phyloP scores from a whole-genome alignment of 2,329 filamentous ascomycete genomes.

The Paraphaeosphaeria minitans region DNA sequence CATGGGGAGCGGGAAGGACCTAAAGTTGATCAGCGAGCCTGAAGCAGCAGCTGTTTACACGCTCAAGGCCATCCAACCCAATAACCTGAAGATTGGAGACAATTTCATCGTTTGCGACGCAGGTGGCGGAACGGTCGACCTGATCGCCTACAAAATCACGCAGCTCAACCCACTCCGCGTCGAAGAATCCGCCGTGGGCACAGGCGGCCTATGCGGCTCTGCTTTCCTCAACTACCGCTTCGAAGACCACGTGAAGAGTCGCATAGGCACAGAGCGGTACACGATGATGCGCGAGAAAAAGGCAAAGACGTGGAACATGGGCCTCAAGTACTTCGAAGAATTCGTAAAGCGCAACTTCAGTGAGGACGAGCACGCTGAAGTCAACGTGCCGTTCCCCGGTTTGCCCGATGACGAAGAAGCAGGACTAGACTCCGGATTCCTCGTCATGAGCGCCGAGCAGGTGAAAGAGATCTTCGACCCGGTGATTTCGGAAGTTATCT shows the following conservation, averaged over 20 bases:
- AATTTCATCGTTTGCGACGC: slow-evolving; percentile 65
- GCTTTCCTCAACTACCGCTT: slow-evolving; percentile 82
- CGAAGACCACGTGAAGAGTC: slow-evolving; percentile 72
- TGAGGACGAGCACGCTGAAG: slow-evolving; percentile 75
- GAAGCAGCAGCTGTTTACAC: slow-evolving; percentile 82
- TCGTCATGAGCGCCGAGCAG: slow-evolving; percentile 71
- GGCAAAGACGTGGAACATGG: slow-evolving; percentile 75
- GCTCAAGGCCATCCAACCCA: slow-evolving; percentile 77
- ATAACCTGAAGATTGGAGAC: slow-evolving; percentile 70
- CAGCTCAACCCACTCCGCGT: slow-evolving; percentile 73
- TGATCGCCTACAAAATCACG: slow-evolving; percentile 82
- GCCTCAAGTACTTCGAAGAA: slow-evolving; percentile 79
- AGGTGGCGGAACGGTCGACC: slow-evolving; percentile 67
- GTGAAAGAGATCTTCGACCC: slow-evolving; percentile 78
- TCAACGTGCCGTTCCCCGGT: slow-evolving; percentile 79
- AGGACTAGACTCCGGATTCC: slow-evolving; percentile 75
- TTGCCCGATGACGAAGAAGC: slow-evolving; percentile 76
- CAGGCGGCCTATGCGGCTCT: slow-evolving; percentile 76
- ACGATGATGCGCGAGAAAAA: slow-evolving; percentile 79
- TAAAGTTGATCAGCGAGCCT: slow-evolving; percentile 79
- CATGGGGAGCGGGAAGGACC: slow-evolving; percentile 71
- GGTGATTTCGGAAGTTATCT: slow-evolving; percentile 64
- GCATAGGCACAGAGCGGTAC: slow-evolving; percentile 70
- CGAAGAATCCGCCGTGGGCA: slow-evolving; percentile 79
- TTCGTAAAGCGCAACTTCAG: slow-evolving; percentile 86